Evolutionary conservation across 768 basidiomycete species (phyloP).

Genomic region (Hypholoma fasciculare): DNA sequence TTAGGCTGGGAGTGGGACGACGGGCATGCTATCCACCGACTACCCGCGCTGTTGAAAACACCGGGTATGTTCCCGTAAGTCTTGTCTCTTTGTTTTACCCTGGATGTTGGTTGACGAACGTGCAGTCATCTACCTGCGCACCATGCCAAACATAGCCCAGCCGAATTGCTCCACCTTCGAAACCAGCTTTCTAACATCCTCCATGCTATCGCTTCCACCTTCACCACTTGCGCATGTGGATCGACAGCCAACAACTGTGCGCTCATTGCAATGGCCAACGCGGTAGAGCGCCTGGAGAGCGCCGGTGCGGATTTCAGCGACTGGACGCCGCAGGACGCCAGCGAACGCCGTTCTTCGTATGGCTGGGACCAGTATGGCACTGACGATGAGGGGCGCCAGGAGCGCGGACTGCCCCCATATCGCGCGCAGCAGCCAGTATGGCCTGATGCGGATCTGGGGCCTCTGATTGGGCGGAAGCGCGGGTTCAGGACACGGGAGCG

Average conservation of each 20-base stretch:
- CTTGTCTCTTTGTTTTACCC: slow-evolving; percentile 15
- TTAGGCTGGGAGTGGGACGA: slow-evolving; percentile 99
- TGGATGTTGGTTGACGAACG: slow-evolving; percentile 18
- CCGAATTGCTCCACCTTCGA: slow-evolving; percentile 52
- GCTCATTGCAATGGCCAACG: slow-evolving; percentile 60
- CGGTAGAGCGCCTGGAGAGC: slow-evolving; percentile 39
- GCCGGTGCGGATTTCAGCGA: not conserved
- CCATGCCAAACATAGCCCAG: slow-evolving; percentile 33
- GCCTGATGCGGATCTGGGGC: slow-evolving; percentile 51
- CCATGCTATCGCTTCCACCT: slow-evolving; percentile 67
- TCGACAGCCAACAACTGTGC: slow-evolving; percentile 62
- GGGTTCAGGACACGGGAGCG: slow-evolving; percentile 65
- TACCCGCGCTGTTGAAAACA: slow-evolving; percentile 66
- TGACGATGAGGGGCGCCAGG: not conserved
- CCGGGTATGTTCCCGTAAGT: slow-evolving; percentile 62
- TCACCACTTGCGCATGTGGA: slow-evolving; percentile 77
- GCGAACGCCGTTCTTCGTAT: not conserved
- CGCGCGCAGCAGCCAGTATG: not conserved
- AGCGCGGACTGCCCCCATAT: not conserved
- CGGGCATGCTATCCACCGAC: slow-evolving; percentile 75
- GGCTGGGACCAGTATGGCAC: not conserved
- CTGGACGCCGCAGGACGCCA: not conserved
- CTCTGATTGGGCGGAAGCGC: slow-evolving; percentile 57
- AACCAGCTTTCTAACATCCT: slow-evolving; percentile 70
- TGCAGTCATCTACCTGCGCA: slow-evolving; percentile 4